Percentiles rank a stretch among this genome's conserved stretches.
These are phyloP conservation scores for Chlamydomonas sphaeroides DNA, from an alignment of 139 green algal genomes.

Conservation along the genomic window DNA sequence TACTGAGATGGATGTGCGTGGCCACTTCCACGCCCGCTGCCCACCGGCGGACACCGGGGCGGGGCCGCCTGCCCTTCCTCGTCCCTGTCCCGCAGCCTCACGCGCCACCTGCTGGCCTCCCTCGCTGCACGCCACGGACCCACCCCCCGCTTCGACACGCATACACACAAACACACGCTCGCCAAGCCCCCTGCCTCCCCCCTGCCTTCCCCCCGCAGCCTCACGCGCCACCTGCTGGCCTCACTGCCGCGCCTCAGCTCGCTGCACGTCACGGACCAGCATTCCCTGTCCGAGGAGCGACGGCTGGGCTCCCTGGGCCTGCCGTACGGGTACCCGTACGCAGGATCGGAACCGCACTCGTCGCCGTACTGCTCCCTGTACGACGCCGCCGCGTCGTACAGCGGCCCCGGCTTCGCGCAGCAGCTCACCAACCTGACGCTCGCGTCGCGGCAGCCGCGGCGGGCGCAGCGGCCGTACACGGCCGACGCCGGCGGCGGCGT, in stretches of 20 bases:
- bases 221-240: background rate
- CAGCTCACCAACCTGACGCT: slow-evolving; percentile 8
- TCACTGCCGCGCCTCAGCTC: slow-evolving; percentile 21
- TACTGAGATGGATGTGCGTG: no score
- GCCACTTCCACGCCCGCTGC: no score
- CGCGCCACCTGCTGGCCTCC: background rate
- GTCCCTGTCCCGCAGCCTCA: background rate
- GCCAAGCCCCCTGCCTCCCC: no score
- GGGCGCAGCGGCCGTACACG: background rate
- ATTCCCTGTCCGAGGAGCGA: background rate
- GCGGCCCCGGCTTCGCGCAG: no score
- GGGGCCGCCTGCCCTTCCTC: no score
- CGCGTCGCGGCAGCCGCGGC: background rate
- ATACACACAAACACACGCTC: no score
- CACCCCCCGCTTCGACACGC: no score
- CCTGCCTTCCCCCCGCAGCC: background rate
- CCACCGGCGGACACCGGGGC: no score
- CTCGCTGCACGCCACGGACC: slow-evolving; percentile 29
- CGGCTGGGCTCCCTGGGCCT: background rate
- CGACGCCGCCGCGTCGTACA: background rate
- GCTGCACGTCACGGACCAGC: slow-evolving; percentile 25
- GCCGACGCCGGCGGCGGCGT: background rate
- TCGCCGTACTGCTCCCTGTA: no score
- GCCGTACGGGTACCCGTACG: no score
- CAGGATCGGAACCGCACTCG: no score